A percentile compares a stretch with the other conserved stretches of the same genome.
phyloP scores from a whole-genome alignment of 257 asterid genomes.

The Primulina tabacum region DNA sequence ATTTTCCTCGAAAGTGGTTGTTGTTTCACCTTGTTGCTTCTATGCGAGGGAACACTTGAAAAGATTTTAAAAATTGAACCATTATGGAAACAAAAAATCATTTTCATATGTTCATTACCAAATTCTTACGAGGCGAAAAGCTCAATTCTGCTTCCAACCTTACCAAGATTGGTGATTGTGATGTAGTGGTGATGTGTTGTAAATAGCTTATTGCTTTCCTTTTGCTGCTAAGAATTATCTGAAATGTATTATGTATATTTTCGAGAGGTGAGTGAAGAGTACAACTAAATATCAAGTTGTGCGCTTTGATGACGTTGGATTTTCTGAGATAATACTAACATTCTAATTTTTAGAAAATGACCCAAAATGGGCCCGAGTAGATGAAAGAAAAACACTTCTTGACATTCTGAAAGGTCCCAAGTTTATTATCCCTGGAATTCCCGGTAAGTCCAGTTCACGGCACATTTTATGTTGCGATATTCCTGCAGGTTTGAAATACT shows the following conservation, averaged over 20 bases:
- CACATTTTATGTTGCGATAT: slow-evolving; percentile 7
- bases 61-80: no score
- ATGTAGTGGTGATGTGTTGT: not conserved
- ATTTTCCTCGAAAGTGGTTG: not conserved
- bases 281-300: not conserved
- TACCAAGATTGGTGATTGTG: no score
- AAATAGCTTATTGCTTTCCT: not conserved
- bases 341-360: slow-evolving; percentile 35
- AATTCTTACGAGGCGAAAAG: not conserved
- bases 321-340: not conserved
- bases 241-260: not conserved
- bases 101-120: not conserved
- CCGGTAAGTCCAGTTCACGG: slow-evolving; percentile 51
- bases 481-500: slow-evolving; percentile 6
- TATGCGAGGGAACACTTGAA: not conserved
- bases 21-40: not conserved
- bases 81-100: not conserved
- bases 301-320: not conserved
- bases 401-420: slow-evolving; percentile 61
- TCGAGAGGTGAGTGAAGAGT: not conserved
- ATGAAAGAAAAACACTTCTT: slow-evolving; percentile 67
- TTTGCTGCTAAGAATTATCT: not conserved
- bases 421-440: slow-evolving; percentile 66
- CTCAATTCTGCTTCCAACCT: not conserved
- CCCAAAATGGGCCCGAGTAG: slow-evolving; percentile 61